phyloP scores from a whole-genome alignment of 805 yeast species.

The Diddensiella santjacobensis region DNA sequence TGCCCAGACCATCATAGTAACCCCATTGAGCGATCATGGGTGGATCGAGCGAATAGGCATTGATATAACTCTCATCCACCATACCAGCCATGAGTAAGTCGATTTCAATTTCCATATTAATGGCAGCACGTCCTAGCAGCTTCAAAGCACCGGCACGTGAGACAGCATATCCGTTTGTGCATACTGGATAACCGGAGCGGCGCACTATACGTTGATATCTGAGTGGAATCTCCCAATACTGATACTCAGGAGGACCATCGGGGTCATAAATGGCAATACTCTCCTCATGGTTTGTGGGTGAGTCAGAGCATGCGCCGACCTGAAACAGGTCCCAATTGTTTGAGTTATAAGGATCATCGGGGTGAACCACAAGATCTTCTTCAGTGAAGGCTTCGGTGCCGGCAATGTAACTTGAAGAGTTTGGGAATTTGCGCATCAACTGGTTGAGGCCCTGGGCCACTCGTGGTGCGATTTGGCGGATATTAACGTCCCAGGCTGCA shows the following conservation, averaged over 20 bases:
- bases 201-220: slow-evolving; percentile 13
- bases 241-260: slow-evolving; percentile 7
- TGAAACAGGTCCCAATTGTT: slow-evolving; percentile 18
- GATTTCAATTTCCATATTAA: slow-evolving; percentile 14
- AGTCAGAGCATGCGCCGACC: slow-evolving; percentile 15
- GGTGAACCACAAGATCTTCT: slow-evolving; percentile 10
- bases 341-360: slow-evolving; percentile 15
- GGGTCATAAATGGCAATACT: slow-evolving; percentile 9
- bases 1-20: slow-evolving; percentile 13
- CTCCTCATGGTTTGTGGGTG: slow-evolving; percentile 3
- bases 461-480: slow-evolving; percentile 3
- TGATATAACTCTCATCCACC: slow-evolving; percentile 7
- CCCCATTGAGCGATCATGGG: slow-evolving; percentile 13
- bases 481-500: slow-evolving; percentile 16
- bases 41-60: slow-evolving; percentile 14
- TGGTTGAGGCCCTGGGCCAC: slow-evolving; percentile 12
- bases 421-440: slow-evolving; percentile 2
- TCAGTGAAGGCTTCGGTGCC: slow-evolving; percentile 6
- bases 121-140: slow-evolving; percentile 11
- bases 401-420: neutral
- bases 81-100: slow-evolving; percentile 12
- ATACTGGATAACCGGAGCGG: slow-evolving; percentile 10
- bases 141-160: slow-evolving; percentile 15
- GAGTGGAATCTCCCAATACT: slow-evolving; percentile 6
- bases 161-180: slow-evolving; percentile 19